Base-by-base conservation (phyloP, 2,329 filamentous ascomycete genomes). In the Colletotrichum sansevieriae region DNA sequence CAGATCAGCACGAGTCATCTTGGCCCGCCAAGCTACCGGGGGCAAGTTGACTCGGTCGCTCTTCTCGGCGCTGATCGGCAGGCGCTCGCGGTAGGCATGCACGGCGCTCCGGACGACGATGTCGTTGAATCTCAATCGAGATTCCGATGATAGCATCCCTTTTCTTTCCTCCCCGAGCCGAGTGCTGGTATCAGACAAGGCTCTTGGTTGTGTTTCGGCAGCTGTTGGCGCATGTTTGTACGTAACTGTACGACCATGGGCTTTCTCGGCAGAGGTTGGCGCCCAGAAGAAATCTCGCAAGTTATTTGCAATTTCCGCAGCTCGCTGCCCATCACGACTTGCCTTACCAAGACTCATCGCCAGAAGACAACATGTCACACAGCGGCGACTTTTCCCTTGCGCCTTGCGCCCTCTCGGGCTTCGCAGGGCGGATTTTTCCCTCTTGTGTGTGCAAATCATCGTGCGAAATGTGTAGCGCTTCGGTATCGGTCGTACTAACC, bases 1-100 rank as follows among this genome's bases (percentile, higher is more conserved):
- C 25, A 52, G 49, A 52, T 52, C 49, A 52, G 49, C 49, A 11
- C 49, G 18, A 52, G n/a, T 52, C 29, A 18, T 52, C 49, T 52
- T 52, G 49, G 49, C 49, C 13, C 49, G 49, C 49, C 49, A 52
- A 52, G 49, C 49, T 52, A n/a, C 25, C 49, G 49, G 13, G 13
- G 9, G 9, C n/a, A 12, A 15, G 33, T 15, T 3, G 33, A 18
- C 25, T n/a, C 49, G 35, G 49, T 33, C 25, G 49, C 22, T 15
- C 49, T 2, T 8, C 4, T 35, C 12, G 49, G 33, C 49, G 15
- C 43, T 33, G 25, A 35, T 52, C 29, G 49, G 20, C 49, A 52
- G 15, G 49, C 49, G 44, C 18, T 25, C 12, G 22, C 13, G 20
- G 18, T 20, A 20, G 20, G 15, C 46, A 25, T 33, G 18, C n/a